Percentiles rank a stretch among this genome's conserved stretches.
Conservation (phyloP, 495 filamentous ascomycete species). For the Podospora pseudocomata region DNA sequence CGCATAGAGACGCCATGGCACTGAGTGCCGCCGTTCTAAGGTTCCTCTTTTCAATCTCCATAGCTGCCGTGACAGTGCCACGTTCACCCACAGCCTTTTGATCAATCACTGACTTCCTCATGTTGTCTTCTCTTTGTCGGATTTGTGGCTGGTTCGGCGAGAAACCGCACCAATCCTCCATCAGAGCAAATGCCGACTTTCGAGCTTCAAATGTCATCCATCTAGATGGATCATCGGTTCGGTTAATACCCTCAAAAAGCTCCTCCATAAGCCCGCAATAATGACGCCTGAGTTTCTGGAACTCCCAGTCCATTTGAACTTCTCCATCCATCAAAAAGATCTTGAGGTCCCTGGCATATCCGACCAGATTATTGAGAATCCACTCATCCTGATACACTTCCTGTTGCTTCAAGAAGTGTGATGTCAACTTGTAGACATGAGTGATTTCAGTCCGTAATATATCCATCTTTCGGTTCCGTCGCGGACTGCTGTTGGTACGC, state of each 20-base stretch:
- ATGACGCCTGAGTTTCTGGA: slow-evolving; percentile 84
- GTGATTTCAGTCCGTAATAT: slow-evolving; percentile 89
- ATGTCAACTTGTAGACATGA: slow-evolving; percentile 90
- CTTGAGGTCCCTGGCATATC: slow-evolving; percentile 87
- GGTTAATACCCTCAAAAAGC: slow-evolving; percentile 86
- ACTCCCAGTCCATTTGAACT: slow-evolving; percentile 94
- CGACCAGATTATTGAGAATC: slow-evolving; percentile 84
- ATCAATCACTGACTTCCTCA: slow-evolving; percentile 74
- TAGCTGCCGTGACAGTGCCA: slow-evolving; percentile 73
- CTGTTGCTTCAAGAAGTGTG: slow-evolving; percentile 77
- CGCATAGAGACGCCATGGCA: slow-evolving; percentile 93
- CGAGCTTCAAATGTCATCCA: slow-evolving; percentile 96
- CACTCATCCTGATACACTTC: slow-evolving; percentile 86
- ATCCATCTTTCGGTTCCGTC: slow-evolving; percentile 75
- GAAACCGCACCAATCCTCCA: slow-evolving; percentile 99
- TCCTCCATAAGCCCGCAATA: slow-evolving; percentile 93
- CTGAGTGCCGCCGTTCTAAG: slow-evolving; percentile 85
- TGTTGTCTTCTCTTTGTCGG: slow-evolving; percentile 76
- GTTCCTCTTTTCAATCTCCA: slow-evolving; percentile 95
- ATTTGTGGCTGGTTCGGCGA: slow-evolving; percentile 87
- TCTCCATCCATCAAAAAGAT: slow-evolving; percentile 91
- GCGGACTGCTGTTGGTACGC: slow-evolving; percentile 70
- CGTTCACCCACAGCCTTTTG: slow-evolving; percentile 61
- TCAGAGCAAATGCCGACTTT: slow-evolving; percentile 88
- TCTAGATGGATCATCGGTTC: slow-evolving; percentile 75